These are phyloP conservation scores for Dactylellina cionopaga DNA, from an alignment of 2,329 filamentous ascomycete genomes.

Conservation along the genomic window DNA sequence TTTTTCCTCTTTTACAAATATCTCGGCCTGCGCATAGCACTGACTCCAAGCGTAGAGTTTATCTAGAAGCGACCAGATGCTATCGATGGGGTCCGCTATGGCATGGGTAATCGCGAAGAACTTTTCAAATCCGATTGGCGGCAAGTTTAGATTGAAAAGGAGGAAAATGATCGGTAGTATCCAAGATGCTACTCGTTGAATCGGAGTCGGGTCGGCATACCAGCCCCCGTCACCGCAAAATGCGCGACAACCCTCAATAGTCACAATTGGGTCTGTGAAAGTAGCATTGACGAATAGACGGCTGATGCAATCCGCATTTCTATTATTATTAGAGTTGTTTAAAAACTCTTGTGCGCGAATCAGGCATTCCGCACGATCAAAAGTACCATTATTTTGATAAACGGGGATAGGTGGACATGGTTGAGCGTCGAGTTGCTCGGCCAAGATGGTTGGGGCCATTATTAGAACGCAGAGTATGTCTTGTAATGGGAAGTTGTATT, in stretches of 20 bases:
- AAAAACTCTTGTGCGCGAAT: too few relatives aligned
- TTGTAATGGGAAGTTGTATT: too few relatives aligned
- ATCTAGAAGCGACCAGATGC: conserved; percentile 5
- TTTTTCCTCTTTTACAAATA: conserved; percentile 1
- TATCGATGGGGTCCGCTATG: background rate
- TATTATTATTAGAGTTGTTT: too few relatives aligned
- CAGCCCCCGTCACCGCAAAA: background rate
- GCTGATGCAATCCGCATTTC: too few relatives aligned
- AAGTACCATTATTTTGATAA: too few relatives aligned
- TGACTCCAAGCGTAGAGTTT: conserved; percentile 4
- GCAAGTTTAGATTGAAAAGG: conserved; percentile 4
- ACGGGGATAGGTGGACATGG: too few relatives aligned
- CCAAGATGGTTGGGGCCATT: too few relatives aligned
- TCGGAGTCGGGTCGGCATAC: background rate
- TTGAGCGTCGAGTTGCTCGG: too few relatives aligned
- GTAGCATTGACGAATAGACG: background rate
- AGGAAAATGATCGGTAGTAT: background rate
- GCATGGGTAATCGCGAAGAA: conserved; percentile 1
- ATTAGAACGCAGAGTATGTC: too few relatives aligned
- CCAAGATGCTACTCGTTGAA: background rate
- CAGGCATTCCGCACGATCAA: too few relatives aligned
- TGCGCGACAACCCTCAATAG: background rate
- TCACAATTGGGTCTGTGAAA: background rate
- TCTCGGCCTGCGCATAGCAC: background rate
- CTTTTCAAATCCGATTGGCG: conserved; percentile 2